Percentiles rank a stretch among this genome's conserved stretches.
These are phyloP conservation scores for Sporothrix luriei DNA, from an alignment of 2,329 filamentous ascomycete genomes.

Conservation along the genomic window DNA sequence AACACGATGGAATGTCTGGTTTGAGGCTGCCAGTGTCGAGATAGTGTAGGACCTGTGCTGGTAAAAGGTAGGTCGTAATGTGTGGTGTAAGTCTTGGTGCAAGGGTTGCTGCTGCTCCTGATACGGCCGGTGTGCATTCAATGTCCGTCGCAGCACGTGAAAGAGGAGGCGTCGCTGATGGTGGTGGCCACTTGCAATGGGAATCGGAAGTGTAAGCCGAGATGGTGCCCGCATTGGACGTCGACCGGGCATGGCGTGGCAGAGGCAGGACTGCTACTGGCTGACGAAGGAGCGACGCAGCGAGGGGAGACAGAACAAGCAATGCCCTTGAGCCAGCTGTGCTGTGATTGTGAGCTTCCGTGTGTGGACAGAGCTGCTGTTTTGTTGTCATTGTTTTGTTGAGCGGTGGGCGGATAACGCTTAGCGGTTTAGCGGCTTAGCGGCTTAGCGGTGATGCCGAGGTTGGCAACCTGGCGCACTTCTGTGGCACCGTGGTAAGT, in stretches of 20 bases:
- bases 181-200: not conserved
- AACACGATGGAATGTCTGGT: no score
- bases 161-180: conserved; percentile 13
- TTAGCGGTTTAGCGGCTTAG: conserved; percentile 3
- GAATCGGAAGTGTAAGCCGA: not conserved
- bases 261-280: not conserved
- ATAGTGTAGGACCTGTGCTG: not conserved
- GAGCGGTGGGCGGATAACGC: conserved; percentile 25
- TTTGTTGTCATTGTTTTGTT: not conserved
- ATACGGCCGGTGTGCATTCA: not conserved
- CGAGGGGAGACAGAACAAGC: not conserved
- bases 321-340: not conserved
- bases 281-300: not conserved
- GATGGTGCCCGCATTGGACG: conserved; percentile 14
- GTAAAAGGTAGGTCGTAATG: not conserved
- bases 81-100: not conserved
- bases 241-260: conserved; percentile 23
- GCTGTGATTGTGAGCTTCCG: not conserved
- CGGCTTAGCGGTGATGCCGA: conserved; percentile 29
- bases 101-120: not conserved
- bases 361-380: not conserved
- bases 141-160: conserved; percentile 9
- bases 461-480: conserved; percentile 4
- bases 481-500: not conserved
- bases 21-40: no score